Evolutionary conservation across 2,329 filamentous ascomycete species (phyloP).

Genomic region (Penicillium sp.): DNA sequence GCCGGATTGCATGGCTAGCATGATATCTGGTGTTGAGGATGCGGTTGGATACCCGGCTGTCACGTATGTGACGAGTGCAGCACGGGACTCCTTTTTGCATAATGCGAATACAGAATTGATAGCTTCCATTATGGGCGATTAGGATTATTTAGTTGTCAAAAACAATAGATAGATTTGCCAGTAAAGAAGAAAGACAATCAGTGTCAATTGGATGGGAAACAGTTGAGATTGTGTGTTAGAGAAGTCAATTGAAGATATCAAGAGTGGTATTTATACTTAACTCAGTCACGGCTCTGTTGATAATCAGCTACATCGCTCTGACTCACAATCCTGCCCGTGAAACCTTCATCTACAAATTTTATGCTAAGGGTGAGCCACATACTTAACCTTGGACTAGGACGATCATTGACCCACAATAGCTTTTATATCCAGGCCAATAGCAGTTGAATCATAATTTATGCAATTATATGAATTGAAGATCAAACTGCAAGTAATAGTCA

Average conservation of each 20-base stretch:
- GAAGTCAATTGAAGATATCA: not conserved
- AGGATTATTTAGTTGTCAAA: not conserved
- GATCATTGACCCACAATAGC: not conserved
- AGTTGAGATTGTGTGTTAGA: not conserved
- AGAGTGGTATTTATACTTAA: not conserved
- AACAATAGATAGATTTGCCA: not conserved
- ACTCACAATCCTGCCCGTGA: not conserved
- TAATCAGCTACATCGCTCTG: not conserved
- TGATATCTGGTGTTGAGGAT: constrained; percentile 74
- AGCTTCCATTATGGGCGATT: constrained; percentile 45
- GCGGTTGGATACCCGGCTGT: constrained; percentile 86
- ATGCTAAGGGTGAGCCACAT: not conserved
- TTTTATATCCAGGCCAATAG: not conserved
- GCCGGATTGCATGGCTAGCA: constrained; percentile 86
- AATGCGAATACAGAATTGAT: constrained; percentile 57
- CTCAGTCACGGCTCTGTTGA: not conserved
- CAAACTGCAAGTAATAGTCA: not conserved
- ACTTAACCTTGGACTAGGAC: not conserved
- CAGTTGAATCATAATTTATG: not conserved
- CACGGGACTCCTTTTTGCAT: constrained; percentile 59
- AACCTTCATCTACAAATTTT: not conserved
- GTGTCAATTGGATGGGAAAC: not conserved
- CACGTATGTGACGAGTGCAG: constrained; percentile 90
- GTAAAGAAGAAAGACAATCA: too few relatives aligned
- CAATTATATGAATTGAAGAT: not conserved